A percentile compares a stretch with the other conserved stretches of the same genome.
phyloP scores from a whole-genome alignment of 768 basidiomycete genomes.

The Calvatia gigantea region DNA sequence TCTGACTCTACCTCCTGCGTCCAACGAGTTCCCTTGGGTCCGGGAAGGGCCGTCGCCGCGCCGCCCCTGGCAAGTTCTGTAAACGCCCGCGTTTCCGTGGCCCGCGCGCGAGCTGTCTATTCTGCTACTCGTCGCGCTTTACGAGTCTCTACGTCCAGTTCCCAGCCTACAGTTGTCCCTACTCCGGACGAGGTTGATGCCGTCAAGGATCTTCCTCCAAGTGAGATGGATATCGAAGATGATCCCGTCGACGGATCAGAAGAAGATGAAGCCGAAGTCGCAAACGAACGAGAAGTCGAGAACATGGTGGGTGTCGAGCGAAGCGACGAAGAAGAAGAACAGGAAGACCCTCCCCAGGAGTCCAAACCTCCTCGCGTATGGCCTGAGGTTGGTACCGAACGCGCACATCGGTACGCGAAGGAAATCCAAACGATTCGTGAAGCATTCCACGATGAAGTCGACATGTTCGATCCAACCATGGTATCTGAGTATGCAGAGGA shows the following conservation, averaged over 20 bases:
- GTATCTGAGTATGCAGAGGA: slow-evolving; percentile 99
- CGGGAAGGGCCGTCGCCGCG: slow-evolving; percentile 44
- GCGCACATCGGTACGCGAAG: slow-evolving; percentile 50
- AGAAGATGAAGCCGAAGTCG: slow-evolving; percentile 39
- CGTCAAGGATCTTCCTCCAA: slow-evolving; percentile 32
- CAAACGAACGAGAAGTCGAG: slow-evolving; percentile 56
- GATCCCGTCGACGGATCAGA: slow-evolving; percentile 33
- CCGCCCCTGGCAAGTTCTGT: slow-evolving; percentile 39
- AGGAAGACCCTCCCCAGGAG: slow-evolving; percentile 21
- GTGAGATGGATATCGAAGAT: slow-evolving; percentile 67
- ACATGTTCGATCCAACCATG: slow-evolving; percentile 86
- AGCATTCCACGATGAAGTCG: slow-evolving; percentile 65
- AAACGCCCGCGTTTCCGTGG: slow-evolving; percentile 28
- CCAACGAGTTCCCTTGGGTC: slow-evolving; percentile 70
- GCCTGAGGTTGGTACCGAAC: slow-evolving; percentile 72
- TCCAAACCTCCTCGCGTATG: slow-evolving; percentile 51
- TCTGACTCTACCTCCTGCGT: slow-evolving; percentile 61
- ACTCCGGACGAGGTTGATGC: slow-evolving; percentile 36
- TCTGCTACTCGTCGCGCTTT: slow-evolving; percentile 34
- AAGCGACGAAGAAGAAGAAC: slow-evolving; percentile 36
- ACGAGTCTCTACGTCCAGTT: slow-evolving; percentile 30
- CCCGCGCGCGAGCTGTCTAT: slow-evolving; percentile 12
- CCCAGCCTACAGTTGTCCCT: slow-evolving; percentile 33
- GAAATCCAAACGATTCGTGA: slow-evolving; percentile 70
- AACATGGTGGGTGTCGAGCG: slow-evolving; percentile 57